A percentile compares a stretch with the other conserved stretches of the same genome.
Conservation (phyloP, 176 grass and related monocot genomes). For the Triticum urartu region DNA sequence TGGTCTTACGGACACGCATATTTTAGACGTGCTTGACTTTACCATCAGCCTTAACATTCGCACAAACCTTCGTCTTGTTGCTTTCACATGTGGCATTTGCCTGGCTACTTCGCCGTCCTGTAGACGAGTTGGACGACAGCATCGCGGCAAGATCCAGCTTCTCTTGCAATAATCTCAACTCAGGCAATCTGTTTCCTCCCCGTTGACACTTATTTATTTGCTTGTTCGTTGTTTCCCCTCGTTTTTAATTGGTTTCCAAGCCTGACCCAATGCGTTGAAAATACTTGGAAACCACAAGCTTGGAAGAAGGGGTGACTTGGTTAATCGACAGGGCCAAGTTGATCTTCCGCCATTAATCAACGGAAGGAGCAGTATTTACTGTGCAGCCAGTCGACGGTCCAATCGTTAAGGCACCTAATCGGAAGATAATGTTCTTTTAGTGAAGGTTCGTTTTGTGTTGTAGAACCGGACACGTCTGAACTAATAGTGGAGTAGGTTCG, state of each 20-base stretch:
- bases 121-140: background rate
- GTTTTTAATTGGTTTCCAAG: background rate
- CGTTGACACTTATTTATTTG: background rate
- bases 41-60: background rate
- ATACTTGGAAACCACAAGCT: background rate
- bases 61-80: background rate
- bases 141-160: background rate
- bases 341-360: background rate
- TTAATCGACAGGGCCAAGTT: background rate
- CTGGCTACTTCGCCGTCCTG: background rate
- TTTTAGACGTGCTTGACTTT: background rate
- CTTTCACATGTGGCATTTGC: background rate
- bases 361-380: background rate
- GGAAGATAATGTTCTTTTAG: background rate
- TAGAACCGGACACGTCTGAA: background rate
- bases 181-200: background rate
- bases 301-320: background rate
- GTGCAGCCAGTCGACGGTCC: background rate
- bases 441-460: background rate
- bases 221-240: background rate
- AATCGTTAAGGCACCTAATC: background rate
- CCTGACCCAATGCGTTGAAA: background rate
- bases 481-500: conserved; percentile 1
- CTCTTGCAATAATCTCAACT: background rate
- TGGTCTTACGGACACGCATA: too few species aligned